Percentiles rank a stretch among this genome's conserved stretches.
phyloP scores from a whole-genome alignment of 805 yeast genomes.

The Wickerhamomyces strasburgensis region DNA sequence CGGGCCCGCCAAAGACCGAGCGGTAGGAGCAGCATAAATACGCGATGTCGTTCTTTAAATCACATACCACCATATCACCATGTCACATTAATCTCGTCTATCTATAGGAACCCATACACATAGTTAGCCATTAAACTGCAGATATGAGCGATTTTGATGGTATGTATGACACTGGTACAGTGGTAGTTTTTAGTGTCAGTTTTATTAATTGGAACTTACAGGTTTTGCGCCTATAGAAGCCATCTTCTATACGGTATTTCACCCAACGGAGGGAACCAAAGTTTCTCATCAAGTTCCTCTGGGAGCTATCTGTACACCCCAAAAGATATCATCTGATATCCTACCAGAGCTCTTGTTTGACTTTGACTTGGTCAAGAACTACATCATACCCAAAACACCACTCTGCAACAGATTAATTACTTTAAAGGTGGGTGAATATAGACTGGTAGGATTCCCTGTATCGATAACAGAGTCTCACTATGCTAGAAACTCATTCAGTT shows the following conservation, averaged over 20 bases:
- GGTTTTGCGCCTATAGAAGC: slow-evolving; percentile 91
- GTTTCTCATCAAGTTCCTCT: slow-evolving; percentile 88
- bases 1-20: no score
- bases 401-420: slow-evolving; percentile 80
- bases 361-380: slow-evolving; percentile 84
- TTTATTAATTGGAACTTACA: slow-evolving; percentile 3
- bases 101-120: no score
- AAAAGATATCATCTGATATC: slow-evolving; percentile 26
- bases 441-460: slow-evolving; percentile 86
- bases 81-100: no score
- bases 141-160: not conserved
- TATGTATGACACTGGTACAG: not conserved
- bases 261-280: slow-evolving; percentile 93
- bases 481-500: slow-evolving; percentile 86
- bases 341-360: slow-evolving; percentile 47
- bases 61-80: no score
- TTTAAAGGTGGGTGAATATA: slow-evolving; percentile 60
- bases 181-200: not conserved
- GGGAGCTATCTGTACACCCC: slow-evolving; percentile 48
- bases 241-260: slow-evolving; percentile 85
- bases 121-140: no score
- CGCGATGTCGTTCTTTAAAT: no score
- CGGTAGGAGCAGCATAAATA: no score
- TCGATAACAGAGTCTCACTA: slow-evolving; percentile 69
- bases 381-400: slow-evolving; percentile 89